These are phyloP conservation scores for Suillus brevipes DNA, from an alignment of 768 basidiomycete species.

Conservation along the genomic window DNA sequence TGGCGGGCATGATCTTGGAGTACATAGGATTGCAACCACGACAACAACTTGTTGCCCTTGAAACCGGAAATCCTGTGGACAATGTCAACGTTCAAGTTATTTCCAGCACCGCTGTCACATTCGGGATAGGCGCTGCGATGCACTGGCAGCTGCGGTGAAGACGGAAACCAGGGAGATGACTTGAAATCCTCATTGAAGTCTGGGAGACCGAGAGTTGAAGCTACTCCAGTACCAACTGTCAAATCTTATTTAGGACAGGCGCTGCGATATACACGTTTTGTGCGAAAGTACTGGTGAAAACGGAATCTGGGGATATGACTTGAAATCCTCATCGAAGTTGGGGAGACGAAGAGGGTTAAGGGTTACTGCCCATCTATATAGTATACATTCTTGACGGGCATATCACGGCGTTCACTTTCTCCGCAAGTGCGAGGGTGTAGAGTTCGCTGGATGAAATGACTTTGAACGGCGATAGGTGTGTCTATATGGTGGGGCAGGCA, in stretches of 20 bases:
- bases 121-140: slow-evolving; percentile 42
- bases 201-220: slow-evolving; percentile 17
- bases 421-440: neutral
- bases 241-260: too few species aligned
- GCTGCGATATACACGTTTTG: slow-evolving; percentile 39
- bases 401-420: neutral
- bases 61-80: too few species aligned
- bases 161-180: neutral
- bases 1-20: too few species aligned
- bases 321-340: neutral
- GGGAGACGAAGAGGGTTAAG: neutral
- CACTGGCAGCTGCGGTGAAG: slow-evolving; percentile 12
- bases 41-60: too few species aligned
- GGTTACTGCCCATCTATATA: neutral
- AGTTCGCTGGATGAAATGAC: neutral
- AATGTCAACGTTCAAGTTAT: slow-evolving; percentile 19
- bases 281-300: slow-evolving; percentile 26
- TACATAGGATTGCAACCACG: too few species aligned
- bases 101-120: slow-evolving; percentile 29
- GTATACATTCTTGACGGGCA: neutral
- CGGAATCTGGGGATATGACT: neutral
- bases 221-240: slow-evolving; percentile 33
- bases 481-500: neutral
- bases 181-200: neutral
- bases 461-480: neutral